Conservation (phyloP, 129 eudicot species). For the Centella asiatica region DNA sequence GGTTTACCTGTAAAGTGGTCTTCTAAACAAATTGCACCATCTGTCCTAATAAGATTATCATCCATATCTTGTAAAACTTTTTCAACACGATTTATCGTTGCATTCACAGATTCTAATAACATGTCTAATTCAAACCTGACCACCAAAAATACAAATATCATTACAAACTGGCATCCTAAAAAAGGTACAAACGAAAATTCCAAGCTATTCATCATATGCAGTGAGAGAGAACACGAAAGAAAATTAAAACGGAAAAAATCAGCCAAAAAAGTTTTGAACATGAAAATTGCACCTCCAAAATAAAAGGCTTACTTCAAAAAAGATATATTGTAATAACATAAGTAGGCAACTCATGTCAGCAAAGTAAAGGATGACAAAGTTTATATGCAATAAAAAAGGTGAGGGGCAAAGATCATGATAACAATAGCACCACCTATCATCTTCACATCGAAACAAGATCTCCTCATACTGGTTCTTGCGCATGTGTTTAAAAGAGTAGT, state of each 20-base stretch:
- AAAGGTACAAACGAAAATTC: neutral
- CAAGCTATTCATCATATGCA: neutral
- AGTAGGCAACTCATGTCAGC: neutral
- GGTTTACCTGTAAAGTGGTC: slow-evolving; percentile 67
- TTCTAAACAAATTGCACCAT: slow-evolving; percentile 36
- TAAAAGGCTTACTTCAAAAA: neutral
- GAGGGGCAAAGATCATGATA: neutral
- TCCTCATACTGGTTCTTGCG: slow-evolving; percentile 97
- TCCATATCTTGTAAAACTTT: slow-evolving; percentile 53
- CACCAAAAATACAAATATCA: slow-evolving; percentile 17
- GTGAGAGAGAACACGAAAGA: neutral
- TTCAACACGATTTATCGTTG: slow-evolving; percentile 60
- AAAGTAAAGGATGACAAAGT: neutral
- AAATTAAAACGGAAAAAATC: neutral
- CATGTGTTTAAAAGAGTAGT: slow-evolving; percentile 97
- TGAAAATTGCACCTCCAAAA: neutral
- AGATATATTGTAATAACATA: neutral
- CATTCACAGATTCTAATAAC: slow-evolving; percentile 71
- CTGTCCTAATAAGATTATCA: slow-evolving; percentile 37
- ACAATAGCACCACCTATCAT: slow-evolving; percentile 60
- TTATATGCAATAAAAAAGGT: neutral
- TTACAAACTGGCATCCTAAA: slow-evolving; percentile 6
- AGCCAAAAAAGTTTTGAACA: no score
- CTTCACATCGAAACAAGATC: slow-evolving; percentile 95
- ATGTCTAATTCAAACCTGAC: slow-evolving; percentile 88